Conservation (phyloP, 2,329 filamentous ascomycete species). For the Aspergillus spinulosporus region DNA sequence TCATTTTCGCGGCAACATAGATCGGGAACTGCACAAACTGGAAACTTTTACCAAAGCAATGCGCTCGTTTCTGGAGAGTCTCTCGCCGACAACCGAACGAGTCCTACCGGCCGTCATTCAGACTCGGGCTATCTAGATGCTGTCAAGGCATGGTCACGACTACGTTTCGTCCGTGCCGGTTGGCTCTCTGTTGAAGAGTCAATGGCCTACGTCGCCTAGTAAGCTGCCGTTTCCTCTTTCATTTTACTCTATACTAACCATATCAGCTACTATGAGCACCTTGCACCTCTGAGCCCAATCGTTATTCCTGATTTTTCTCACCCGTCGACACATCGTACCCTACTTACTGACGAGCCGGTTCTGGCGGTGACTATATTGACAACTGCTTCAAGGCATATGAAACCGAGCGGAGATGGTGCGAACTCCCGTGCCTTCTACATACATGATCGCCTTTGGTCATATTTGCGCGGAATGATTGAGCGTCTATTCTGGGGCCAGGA, state of each 20-base stretch:
- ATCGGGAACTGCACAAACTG: conserved; percentile 50
- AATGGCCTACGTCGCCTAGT: conserved; percentile 92
- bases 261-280: conserved; percentile 78
- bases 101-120: conserved; percentile 29
- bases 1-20: conserved; percentile 38
- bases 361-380: conserved; percentile 88
- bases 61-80: conserved; percentile 28
- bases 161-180: conserved; percentile 91
- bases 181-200: conserved; percentile 96
- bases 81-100: conserved; percentile 32
- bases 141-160: conserved; percentile 82
- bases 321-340: conserved; percentile 73
- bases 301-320: conserved; percentile 86
- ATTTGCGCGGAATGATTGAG: conserved; percentile 92
- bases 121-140: conserved; percentile 59
- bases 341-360: conserved; percentile 89
- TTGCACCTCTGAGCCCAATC: conserved; percentile 90
- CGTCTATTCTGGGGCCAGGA: conserved; percentile 94
- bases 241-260: conserved; percentile 14
- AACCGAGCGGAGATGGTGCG: conserved; percentile 75
- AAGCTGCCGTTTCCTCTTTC: conserved; percentile 37
- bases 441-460: conserved; percentile 93
- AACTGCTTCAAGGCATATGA: conserved; percentile 83
- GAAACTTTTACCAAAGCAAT: conserved; percentile 51
- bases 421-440: conserved; percentile 85